Conservation (phyloP, 352 stramenopile species). For the Thalassiosira livingstoniorum region DNA sequence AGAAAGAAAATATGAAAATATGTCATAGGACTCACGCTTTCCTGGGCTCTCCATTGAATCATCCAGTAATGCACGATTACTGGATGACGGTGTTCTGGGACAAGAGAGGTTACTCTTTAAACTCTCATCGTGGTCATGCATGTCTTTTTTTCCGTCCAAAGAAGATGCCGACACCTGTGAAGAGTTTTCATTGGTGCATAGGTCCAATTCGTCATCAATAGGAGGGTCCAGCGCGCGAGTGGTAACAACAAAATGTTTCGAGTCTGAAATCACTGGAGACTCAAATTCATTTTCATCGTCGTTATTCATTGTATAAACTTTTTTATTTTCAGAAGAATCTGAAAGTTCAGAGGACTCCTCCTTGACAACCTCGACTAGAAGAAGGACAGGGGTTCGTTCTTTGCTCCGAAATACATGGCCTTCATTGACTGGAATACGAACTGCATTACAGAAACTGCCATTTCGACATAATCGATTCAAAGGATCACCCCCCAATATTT, state of each 20-base stretch:
- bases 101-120: not conserved
- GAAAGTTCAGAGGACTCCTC: constrained; percentile 35
- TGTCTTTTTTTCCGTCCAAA: constrained; percentile 1
- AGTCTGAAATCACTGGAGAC: too few relatives aligned
- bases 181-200: not conserved
- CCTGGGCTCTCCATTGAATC: constrained; percentile 17
- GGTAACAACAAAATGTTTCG: too few relatives aligned
- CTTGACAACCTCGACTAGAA: constrained; percentile 74
- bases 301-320: too few relatives aligned
- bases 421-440: constrained; percentile 78
- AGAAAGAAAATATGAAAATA: constrained; percentile 7
- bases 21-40: constrained; percentile 36
- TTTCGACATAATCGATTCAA: constrained; percentile 65
- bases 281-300: too few relatives aligned
- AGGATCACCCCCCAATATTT: constrained; percentile 78
- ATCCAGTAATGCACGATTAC: not conserved
- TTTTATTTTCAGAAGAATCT: not conserved
- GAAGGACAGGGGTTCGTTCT: constrained; percentile 80
- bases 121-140: not conserved
- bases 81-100: constrained; percentile 26
- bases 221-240: too few relatives aligned
- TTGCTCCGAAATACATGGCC: constrained; percentile 86
- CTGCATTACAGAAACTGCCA: constrained; percentile 57
- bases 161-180: not conserved
- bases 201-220: too few relatives aligned